phyloP scores from a whole-genome alignment of 2,329 filamentous ascomycete genomes.

The Ophiostoma fasciatum region DNA sequence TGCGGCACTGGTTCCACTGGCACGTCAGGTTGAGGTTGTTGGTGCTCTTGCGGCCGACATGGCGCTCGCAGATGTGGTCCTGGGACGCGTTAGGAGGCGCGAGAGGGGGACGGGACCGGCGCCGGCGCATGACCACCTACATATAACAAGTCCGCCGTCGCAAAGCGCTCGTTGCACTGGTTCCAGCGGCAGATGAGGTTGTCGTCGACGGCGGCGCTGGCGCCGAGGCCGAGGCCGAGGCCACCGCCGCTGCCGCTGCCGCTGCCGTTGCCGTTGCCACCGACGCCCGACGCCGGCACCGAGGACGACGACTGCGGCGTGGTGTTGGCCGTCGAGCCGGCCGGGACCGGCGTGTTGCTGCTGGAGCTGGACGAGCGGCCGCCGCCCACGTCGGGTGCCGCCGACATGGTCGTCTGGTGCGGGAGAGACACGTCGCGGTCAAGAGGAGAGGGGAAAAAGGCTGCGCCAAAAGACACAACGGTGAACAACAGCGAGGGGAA shows the following conservation, averaged over 20 bases:
- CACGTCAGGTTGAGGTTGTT: constrained; percentile 97
- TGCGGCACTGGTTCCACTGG: constrained; percentile 92
- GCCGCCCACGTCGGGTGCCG: constrained; percentile 4
- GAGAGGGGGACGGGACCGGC: not conserved
- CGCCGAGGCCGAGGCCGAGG: constrained; percentile 2
- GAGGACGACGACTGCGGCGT: constrained; percentile 20
- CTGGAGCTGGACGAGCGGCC: constrained; percentile 27
- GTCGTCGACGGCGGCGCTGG: constrained; percentile 27
- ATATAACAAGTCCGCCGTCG: constrained; percentile 42
- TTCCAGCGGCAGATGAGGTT: constrained; percentile 47
- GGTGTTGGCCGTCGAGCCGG: constrained; percentile 25
- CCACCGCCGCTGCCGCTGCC: not conserved
- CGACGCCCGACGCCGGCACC: not conserved
- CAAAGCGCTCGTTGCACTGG: constrained; percentile 43
- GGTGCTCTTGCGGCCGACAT: constrained; percentile 97
- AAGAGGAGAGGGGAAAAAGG: no score
- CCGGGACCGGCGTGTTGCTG: constrained; percentile 36
- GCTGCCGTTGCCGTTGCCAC: not conserved
- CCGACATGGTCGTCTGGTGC: no score
- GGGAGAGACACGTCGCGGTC: no score
- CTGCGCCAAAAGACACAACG: no score
- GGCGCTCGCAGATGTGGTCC: constrained; percentile 97
- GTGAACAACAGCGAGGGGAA: no score
- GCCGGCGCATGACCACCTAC: constrained; percentile 27
- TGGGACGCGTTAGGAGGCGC: constrained; percentile 22